Evolutionary conservation across 2,329 filamentous ascomycete genomes (phyloP).

Genomic region (Trichocomaceae sp.): DNA sequence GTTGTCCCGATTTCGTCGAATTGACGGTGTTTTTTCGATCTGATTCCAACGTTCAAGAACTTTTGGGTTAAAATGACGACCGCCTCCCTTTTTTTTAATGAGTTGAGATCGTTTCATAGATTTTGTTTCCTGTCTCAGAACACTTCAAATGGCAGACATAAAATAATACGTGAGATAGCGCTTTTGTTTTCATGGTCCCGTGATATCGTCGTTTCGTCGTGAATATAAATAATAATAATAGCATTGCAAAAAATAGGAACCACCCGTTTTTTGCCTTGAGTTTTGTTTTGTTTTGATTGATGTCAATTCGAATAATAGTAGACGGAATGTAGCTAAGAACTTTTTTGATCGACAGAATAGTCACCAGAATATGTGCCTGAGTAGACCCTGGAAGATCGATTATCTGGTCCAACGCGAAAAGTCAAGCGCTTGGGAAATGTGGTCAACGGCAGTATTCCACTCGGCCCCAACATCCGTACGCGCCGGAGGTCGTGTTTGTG

Average conservation of each 20-base stretch:
- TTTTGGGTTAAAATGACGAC: background rate
- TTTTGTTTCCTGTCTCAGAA: background rate
- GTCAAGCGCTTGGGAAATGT: slow-evolving; percentile 35
- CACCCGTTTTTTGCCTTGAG: background rate
- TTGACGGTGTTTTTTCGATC: background rate
- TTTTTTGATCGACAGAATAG: background rate
- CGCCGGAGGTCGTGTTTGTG: slow-evolving; percentile 24
- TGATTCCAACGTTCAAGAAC: background rate
- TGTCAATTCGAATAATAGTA: background rate
- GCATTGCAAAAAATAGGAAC: background rate
- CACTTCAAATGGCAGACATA: background rate
- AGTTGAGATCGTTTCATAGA: background rate
- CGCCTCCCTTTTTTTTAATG: background rate
- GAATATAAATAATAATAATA: slow-evolving; percentile 3
- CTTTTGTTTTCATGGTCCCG: slow-evolving; percentile 1
- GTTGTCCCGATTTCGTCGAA: background rate
- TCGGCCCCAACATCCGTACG: slow-evolving; percentile 32
- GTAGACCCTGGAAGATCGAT: background rate
- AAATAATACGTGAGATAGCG: background rate
- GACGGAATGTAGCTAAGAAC: background rate
- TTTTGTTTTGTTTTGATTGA: background rate
- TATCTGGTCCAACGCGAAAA: slow-evolving; percentile 39
- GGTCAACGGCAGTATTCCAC: slow-evolving; percentile 32
- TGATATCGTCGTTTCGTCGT: slow-evolving; percentile 9
- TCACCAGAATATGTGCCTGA: background rate